These are phyloP conservation scores for Talaromyces wortmannii DNA, from an alignment of 495 filamentous ascomycete species.

Conservation along the genomic window DNA sequence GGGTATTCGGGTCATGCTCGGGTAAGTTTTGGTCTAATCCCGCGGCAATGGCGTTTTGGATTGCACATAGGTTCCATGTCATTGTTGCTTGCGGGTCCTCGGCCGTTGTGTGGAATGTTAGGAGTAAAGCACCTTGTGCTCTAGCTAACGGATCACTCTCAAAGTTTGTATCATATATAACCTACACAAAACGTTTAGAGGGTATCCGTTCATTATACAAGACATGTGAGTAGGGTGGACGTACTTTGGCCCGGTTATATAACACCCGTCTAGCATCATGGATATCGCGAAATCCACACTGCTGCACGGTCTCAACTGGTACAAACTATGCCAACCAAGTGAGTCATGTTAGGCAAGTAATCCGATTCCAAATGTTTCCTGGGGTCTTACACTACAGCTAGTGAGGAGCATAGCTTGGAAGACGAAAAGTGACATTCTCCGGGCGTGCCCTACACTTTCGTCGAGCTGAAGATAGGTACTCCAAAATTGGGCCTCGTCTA, in stretches of 20 bases:
- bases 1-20: conserved; percentile 8
- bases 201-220: not conserved
- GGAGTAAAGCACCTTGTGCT: conserved; percentile 35
- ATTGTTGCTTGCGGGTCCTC: conserved; percentile 34
- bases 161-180: conserved; percentile 18
- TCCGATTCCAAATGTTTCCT: conserved; percentile 17
- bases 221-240: not conserved
- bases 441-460: not conserved
- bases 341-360: not conserved
- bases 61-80: conserved; percentile 36
- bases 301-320: conserved; percentile 25
- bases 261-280: conserved; percentile 32
- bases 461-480: conserved; percentile 16
- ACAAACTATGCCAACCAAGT: conserved; percentile 24
- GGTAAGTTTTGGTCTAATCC: conserved; percentile 19
- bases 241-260: conserved; percentile 34
- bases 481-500: conserved; percentile 44
- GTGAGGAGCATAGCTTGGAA: conserved; percentile 41
- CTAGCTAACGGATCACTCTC: conserved; percentile 22
- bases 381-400: conserved; percentile 15
- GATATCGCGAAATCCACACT: conserved; percentile 33
- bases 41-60: conserved; percentile 38
- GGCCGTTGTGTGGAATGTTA: conserved; percentile 27
- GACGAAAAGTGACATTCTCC: conserved; percentile 36
- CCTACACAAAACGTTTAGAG: not conserved